Evolutionary conservation across 2,329 filamentous ascomycete species (phyloP).

Genomic region (Fusarium solani-melongenae): DNA sequence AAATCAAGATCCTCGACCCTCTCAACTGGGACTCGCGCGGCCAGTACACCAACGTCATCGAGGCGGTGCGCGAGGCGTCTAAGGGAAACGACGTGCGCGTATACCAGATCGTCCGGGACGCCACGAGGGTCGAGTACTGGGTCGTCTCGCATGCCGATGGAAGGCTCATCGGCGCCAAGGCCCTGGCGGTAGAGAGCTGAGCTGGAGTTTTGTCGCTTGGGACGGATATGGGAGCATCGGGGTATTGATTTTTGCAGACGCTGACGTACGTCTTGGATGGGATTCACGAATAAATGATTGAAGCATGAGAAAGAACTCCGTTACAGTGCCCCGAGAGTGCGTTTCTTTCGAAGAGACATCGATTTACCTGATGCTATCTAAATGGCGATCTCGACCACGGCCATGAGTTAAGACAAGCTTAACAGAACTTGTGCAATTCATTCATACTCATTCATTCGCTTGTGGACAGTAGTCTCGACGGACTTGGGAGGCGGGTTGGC

Average conservation of each 20-base stretch:
- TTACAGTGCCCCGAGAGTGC: not conserved
- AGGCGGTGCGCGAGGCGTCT: conserved; percentile 73
- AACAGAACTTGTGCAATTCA: not conserved
- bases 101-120: conserved; percentile 74
- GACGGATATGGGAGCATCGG: not conserved
- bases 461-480: not conserved
- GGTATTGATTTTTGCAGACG: not conserved
- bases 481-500: not conserved
- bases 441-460: not conserved
- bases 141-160: conserved; percentile 73
- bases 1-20: conserved; percentile 74
- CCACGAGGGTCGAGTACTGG: conserved; percentile 81
- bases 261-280: not conserved
- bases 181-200: conserved; percentile 75
- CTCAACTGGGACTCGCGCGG: conserved; percentile 79
- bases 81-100: conserved; percentile 77
- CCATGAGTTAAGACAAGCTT: not conserved
- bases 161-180: conserved; percentile 81
- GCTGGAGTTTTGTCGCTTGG: not conserved
- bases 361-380: not conserved
- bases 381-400: not conserved
- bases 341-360: not conserved
- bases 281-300: not conserved
- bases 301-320: not conserved
- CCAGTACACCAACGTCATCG: conserved; percentile 75